phyloP scores from a whole-genome alignment of 2,329 filamentous ascomycete genomes.

The Lizonia empirigonia region DNA sequence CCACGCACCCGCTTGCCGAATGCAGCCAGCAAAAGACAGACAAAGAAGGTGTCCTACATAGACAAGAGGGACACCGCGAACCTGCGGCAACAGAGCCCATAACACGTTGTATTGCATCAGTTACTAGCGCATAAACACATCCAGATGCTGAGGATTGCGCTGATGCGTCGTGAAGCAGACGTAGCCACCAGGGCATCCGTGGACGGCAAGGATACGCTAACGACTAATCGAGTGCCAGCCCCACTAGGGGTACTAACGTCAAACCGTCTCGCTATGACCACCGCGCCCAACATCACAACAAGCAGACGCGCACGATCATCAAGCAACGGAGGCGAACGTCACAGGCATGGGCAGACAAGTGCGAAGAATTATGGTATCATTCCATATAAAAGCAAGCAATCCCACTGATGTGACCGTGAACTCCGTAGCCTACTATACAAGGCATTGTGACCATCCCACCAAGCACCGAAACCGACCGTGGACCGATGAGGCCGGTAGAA shows the following conservation, averaged over 20 bases:
- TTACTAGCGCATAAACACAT: not conserved
- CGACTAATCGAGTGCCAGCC: not conserved
- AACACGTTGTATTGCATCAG: no score
- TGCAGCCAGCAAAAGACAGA: conserved; percentile 8
- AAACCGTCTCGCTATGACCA: conserved; percentile 10
- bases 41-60: conserved; percentile 4
- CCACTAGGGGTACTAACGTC: not conserved
- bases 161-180: not conserved
- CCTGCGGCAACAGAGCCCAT: not conserved
- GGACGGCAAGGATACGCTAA: not conserved
- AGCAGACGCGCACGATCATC: not conserved
- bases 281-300: conserved; percentile 17
- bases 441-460: conserved; percentile 42
- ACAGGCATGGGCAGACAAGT: not conserved
- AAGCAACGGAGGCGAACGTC: not conserved
- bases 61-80: not conserved
- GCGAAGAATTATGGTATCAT: conserved; percentile 46
- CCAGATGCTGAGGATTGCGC: not conserved
- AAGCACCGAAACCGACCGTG: conserved; percentile 67
- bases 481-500: conserved; percentile 38
- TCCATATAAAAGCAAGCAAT: conserved; percentile 39
- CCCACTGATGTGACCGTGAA: conserved; percentile 40
- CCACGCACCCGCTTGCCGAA: conserved; percentile 14
- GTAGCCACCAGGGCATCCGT: no score
- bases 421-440: conserved; percentile 45